Evolutionary conservation across 2,329 filamentous ascomycete species (phyloP), one percentile per base, ranked within the genome.

Genomic region (Paraconiothyrium brasiliense): DNA sequence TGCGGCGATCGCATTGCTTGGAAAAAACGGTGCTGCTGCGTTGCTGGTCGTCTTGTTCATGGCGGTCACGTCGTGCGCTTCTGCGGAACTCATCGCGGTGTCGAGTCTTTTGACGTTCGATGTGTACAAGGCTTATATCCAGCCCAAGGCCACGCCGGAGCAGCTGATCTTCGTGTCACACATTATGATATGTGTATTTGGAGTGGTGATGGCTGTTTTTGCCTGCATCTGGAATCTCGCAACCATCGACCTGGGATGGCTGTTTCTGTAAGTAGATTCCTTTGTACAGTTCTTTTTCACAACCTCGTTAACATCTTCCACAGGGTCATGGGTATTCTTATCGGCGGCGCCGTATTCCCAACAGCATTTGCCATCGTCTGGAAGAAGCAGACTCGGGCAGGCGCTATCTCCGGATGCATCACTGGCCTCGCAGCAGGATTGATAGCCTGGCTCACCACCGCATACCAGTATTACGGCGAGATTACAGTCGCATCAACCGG

Each of bases 41-140:
- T 44, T 75, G 16, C 61, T 77, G 0, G 64, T 77, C 10, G 69
- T 76, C 27, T 57, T 76, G 7, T 77, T 77, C 60, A 77, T 77
- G 74, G 75, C 74, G 24, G 74, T 76, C n/a, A 77, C 74, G 1
- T 75, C 71, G 3, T 73, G 68, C 37, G 71, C 70, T n/a, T 80
- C 78, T 14, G 76, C 79, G 1, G 78, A 82, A 57, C 71, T 81
- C 20, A 80, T 81, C 37, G 78, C 79, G 0, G 78, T 80, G 1
- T 78, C 76, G 6, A 76, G 77, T 8, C 69, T 81, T 0, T 65
- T 79, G 2, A 81, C 79, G 0, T 82, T 79, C 61, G 80, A 82
- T 57, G 74, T 82, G n/a, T 82, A 81, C 73, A 80, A 81, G 63
- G 76, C 74, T 0, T 81, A 81, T 63, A 71, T 81, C 48, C 70